A percentile compares a stretch with the other conserved stretches of the same genome.
Evolutionary conservation across 805 yeast species (phyloP).

Genomic region (Cyberlindnera mississippiensis): DNA sequence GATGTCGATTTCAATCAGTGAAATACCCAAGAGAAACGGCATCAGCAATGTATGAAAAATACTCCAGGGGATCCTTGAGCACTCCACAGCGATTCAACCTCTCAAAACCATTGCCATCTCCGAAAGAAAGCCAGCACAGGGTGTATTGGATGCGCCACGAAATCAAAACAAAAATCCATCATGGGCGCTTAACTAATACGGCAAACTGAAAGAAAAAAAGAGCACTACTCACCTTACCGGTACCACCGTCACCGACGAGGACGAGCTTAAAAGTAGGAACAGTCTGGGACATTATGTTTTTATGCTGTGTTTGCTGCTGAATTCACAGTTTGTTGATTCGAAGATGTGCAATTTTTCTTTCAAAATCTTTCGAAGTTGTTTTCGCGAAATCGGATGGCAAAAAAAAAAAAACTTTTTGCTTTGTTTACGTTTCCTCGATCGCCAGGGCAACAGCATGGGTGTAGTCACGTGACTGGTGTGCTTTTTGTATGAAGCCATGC

Average conservation of each 20-base stretch:
- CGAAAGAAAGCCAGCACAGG: too few species aligned
- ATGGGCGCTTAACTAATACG: neutral
- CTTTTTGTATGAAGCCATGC: too few species aligned
- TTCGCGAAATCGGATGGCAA: neutral
- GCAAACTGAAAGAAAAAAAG: neutral
- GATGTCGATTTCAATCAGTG: too few species aligned
- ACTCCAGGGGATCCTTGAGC: neutral
- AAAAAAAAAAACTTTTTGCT: neutral
- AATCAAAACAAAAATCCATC: constrained; percentile 4
- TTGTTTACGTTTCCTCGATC: too few species aligned
- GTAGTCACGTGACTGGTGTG: too few species aligned
- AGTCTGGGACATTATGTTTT: constrained; percentile 60
- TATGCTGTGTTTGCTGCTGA: neutral
- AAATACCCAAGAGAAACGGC: too few species aligned
- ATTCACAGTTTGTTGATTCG: neutral
- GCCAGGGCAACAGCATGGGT: too few species aligned
- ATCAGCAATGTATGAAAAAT: too few species aligned
- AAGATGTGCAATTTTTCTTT: constrained; percentile 2
- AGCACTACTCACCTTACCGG: constrained; percentile 82
- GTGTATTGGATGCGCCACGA: neutral
- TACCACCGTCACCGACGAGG: constrained; percentile 99
- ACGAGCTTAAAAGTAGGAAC: constrained; percentile 98
- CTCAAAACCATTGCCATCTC: too few species aligned
- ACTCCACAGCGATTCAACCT: too few species aligned
- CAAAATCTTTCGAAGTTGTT: neutral